Conservation (phyloP, 768 basidiomycete genomes). For the Pholiota molesta region DNA sequence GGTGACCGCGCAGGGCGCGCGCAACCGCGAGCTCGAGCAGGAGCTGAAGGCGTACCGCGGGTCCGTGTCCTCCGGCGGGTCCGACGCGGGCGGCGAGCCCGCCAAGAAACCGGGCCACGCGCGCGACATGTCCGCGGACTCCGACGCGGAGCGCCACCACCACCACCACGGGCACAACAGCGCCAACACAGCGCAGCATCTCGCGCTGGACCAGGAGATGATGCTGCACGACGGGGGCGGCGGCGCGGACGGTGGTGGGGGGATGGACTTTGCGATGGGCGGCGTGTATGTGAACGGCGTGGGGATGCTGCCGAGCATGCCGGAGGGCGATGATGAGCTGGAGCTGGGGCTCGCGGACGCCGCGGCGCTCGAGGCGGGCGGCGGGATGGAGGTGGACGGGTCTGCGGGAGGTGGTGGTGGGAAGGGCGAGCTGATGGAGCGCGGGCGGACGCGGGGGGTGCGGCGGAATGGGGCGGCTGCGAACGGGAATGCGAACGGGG, state of each 20-base stretch:
- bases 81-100: slow-evolving; percentile 24
- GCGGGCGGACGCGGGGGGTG: slow-evolving; percentile 26
- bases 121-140: slow-evolving; percentile 11
- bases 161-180: background rate
- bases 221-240: slow-evolving; percentile 24
- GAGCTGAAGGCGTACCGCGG: slow-evolving; percentile 55
- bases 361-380: slow-evolving; percentile 21
- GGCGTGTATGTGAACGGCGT: slow-evolving; percentile 13
- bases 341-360: slow-evolving; percentile 15
- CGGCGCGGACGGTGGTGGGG: background rate
- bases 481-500: slow-evolving; percentile 2
- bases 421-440: slow-evolving; percentile 1
- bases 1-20: slow-evolving; percentile 74
- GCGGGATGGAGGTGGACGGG: slow-evolving; percentile 23
- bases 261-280: slow-evolving; percentile 8
- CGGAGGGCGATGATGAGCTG: slow-evolving; percentile 30
- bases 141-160: slow-evolving; percentile 7
- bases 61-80: slow-evolving; percentile 10
- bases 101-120: slow-evolving; percentile 9
- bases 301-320: slow-evolving; percentile 33
- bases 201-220: slow-evolving; percentile 21
- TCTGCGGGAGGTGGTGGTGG: slow-evolving; percentile 13
- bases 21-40: slow-evolving; percentile 79
- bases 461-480: background rate
- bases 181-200: background rate